phyloP scores from a whole-genome alignment of 139 green algal species.

The Penium margaritaceum region DNA sequence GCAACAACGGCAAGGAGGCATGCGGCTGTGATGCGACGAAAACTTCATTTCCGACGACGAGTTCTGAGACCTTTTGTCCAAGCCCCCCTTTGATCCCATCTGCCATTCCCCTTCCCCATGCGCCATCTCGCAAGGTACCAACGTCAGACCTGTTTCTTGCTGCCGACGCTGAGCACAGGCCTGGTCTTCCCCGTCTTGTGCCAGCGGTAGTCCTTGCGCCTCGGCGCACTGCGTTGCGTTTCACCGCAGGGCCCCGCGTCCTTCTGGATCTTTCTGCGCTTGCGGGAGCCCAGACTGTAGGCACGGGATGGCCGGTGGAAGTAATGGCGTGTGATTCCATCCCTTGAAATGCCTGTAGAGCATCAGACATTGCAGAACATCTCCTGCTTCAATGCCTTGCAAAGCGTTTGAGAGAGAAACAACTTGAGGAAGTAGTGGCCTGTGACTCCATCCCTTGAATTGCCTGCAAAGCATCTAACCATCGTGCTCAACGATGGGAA shows the following conservation, averaged over 20 bases:
- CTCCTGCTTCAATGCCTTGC: neutral
- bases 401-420: neutral
- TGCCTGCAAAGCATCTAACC: too few species aligned
- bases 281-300: conserved; percentile 3
- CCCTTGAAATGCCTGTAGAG: neutral
- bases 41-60: too few species aligned
- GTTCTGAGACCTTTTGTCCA: too few species aligned
- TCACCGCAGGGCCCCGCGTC: neutral
- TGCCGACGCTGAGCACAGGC: neutral
- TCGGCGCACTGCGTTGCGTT: too few species aligned
- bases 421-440: neutral
- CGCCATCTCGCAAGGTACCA: neutral
- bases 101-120: too few species aligned
- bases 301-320: conserved; percentile 12
- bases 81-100: too few species aligned
- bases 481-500: neutral
- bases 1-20: too few species aligned
- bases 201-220: conserved; percentile 16
- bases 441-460: too few species aligned
- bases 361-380: neutral
- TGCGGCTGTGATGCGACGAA: too few species aligned
- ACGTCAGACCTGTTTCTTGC: neutral
- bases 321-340: conserved; percentile 14
- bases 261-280: conserved; percentile 22
- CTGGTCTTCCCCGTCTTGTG: conserved; percentile 37